Conservation (phyloP, 2,329 filamentous ascomycete species). For the Paecilomyces formosus region DNA sequence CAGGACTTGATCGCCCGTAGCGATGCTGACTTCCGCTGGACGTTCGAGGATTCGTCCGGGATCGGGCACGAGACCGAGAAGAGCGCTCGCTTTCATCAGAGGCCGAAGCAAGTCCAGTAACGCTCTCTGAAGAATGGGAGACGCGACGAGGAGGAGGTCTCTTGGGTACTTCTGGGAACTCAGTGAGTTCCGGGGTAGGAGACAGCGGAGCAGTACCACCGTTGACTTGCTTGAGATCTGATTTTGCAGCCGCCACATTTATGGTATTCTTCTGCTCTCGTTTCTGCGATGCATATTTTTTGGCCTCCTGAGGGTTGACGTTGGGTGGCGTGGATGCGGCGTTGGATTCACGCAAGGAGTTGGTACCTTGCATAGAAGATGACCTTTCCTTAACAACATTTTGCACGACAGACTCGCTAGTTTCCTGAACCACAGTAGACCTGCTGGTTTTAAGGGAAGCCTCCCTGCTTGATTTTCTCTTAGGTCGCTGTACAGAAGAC, state of each 20-base stretch:
- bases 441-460: conserved; percentile 11
- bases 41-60: conserved; percentile 17
- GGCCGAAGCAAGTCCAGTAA: conserved; percentile 17
- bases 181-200: background rate
- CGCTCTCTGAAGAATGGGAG: conserved; percentile 11
- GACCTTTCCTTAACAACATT: background rate
- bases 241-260: conserved; percentile 5
- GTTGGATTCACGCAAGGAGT: conserved; percentile 11
- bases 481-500: conserved; percentile 21
- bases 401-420: conserved; percentile 15
- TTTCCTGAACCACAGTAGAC: conserved; percentile 14
- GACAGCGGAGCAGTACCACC: background rate
- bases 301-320: conserved; percentile 10
- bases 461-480: conserved; percentile 20
- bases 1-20: conserved; percentile 11
- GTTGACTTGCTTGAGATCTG: background rate
- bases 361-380: conserved; percentile 19
- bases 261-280: background rate
- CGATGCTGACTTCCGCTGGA: conserved; percentile 16
- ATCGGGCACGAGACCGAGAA: conserved; percentile 18
- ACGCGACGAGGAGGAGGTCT: conserved; percentile 1
- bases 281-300: conserved; percentile 5
- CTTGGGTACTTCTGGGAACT: background rate
- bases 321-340: conserved; percentile 13
- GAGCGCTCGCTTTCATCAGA: conserved; percentile 22